Evolutionary conservation across 2,329 filamentous ascomycete species (phyloP).

Genomic region (Fusarium sp.): DNA sequence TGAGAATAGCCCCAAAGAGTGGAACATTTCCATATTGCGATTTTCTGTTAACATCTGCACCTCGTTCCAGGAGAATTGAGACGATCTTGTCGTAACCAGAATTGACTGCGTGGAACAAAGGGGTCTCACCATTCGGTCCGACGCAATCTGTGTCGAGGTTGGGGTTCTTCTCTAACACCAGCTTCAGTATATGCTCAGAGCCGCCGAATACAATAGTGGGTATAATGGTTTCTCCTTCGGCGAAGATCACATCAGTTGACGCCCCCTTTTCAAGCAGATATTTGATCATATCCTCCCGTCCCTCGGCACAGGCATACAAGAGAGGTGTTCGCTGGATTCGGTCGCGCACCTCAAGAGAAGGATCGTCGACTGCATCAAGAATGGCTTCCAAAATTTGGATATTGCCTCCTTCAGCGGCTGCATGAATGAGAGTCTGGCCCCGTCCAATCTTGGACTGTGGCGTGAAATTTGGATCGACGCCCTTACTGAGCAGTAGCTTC

Average conservation of each 20-base stretch:
- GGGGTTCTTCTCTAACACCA: conserved; percentile 24
- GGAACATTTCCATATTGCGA: conserved; percentile 15
- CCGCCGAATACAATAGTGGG: conserved; percentile 17
- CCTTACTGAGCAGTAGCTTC: conserved; percentile 20
- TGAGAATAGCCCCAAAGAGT: conserved; percentile 21
- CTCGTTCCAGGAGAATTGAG: conserved; percentile 18
- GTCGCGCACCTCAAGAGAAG: conserved; percentile 24
- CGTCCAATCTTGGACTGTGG: conserved; percentile 19
- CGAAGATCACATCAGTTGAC: conserved; percentile 9
- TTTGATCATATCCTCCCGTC: conserved; percentile 25
- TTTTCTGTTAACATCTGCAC: conserved; percentile 24
- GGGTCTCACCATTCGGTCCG: conserved; percentile 9
- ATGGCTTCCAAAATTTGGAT: conserved; percentile 22
- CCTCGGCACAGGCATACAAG: conserved; percentile 24
- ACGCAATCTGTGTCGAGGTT: conserved; percentile 22
- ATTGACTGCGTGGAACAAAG: conserved; percentile 20
- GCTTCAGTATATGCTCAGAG: conserved; percentile 19
- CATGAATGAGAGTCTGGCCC: conserved; percentile 24
- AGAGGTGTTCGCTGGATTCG: conserved; percentile 19
- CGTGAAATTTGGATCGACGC: conserved; percentile 22
- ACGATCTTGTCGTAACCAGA: conserved; percentile 6
- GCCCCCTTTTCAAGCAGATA: conserved; percentile 26
- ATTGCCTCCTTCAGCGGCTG: conserved; percentile 25
- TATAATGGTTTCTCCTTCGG: conserved; percentile 22
- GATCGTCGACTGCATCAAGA: neutral